These are phyloP conservation scores for Thozetella sp. DNA, from an alignment of 495 filamentous ascomycete species.

Conservation along the genomic window DNA sequence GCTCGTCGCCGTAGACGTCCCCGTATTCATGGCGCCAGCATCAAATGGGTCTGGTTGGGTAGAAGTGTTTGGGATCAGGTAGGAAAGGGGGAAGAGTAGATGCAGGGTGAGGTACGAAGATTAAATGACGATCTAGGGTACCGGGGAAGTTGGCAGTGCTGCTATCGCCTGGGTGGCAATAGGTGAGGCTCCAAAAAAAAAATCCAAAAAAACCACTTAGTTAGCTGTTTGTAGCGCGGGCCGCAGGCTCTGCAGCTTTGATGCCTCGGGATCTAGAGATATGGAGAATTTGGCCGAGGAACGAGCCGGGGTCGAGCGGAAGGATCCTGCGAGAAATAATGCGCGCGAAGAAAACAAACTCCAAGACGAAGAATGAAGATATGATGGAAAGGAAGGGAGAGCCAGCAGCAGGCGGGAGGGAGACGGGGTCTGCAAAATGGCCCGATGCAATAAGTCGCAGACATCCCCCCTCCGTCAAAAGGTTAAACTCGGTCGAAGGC, in stretches of 20 bases:
- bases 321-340: not conserved
- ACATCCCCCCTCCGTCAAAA: not conserved
- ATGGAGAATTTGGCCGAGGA: not conserved
- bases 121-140: not conserved
- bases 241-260: not conserved
- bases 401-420: no score
- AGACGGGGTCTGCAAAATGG: no score
- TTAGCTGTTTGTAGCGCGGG: not conserved
- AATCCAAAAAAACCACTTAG: no score
- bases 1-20: constrained; percentile 14
- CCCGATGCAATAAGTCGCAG: not conserved
- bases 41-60: constrained; percentile 1
- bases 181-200: not conserved
- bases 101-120: constrained; percentile 10
- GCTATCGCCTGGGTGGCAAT: constrained; percentile 3
- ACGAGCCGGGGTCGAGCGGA: not conserved
- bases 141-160: not conserved
- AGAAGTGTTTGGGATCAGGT: constrained; percentile 4
- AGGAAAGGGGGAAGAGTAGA: constrained; percentile 9
- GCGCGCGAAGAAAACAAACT: no score
- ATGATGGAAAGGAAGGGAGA: no score
- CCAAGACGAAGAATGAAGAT: no score
- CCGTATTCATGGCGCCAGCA: constrained; percentile 14
- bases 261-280: not conserved
- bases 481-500: constrained; percentile 1